Base-by-base conservation (phyloP, 139 green algal genomes). In the Auxenochlorella pyrenoidosa region DNA sequence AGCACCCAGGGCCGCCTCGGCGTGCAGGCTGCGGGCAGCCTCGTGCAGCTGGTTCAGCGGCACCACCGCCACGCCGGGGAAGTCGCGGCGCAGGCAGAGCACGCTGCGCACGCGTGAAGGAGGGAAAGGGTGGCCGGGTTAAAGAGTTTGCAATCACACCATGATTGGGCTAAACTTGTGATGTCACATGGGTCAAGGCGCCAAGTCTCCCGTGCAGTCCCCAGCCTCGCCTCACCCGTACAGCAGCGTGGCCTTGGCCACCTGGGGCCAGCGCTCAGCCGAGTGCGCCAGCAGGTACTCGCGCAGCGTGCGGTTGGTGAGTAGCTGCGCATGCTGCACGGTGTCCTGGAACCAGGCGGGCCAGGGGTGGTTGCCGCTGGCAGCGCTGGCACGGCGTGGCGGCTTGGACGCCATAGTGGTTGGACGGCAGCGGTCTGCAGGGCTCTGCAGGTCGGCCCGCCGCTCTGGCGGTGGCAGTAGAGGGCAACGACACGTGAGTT, bases 201-300 rank as follows among this genome's bases (percentile, higher is more conserved):
- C 32, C 8, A 41, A 75, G 16, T n/a, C n/a, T n/a, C n/a, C n/a
- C n/a, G n/a, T 75, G 26, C 32, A 75, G 5, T 75, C 41, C 47
- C 8, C 47, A 18, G 47, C 47, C 47, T 10, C 2, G 18, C 19
- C 73, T 26, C 73, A 79, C 73, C 73, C 75, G 18, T 81, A 81
- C 13, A 85, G 80, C 80, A 85, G 80, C 40, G 80, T 85, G 40
- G 80, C 60, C 80, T 85, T 85, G 80, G 72, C 80, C 51, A 85
- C 63, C 63, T 85, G 63, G 6, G 80, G 80, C 80, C 80, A 85
- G 28, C 80, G 80, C 28, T 77, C 80, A 0, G 80, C 63, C 0
- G 59, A 59, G 63, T 85, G 80, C 15, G 80, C 59, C 80, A 85
- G 80, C 80, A 85, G 80, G 80, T 77, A 85, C 59, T 71, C 72